Percentiles rank a stretch among this genome's conserved stretches.
Evolutionary conservation across 192 early-diverging fungal species (phyloP).

Genomic region (Rhizoclosmatium sp.): DNA sequence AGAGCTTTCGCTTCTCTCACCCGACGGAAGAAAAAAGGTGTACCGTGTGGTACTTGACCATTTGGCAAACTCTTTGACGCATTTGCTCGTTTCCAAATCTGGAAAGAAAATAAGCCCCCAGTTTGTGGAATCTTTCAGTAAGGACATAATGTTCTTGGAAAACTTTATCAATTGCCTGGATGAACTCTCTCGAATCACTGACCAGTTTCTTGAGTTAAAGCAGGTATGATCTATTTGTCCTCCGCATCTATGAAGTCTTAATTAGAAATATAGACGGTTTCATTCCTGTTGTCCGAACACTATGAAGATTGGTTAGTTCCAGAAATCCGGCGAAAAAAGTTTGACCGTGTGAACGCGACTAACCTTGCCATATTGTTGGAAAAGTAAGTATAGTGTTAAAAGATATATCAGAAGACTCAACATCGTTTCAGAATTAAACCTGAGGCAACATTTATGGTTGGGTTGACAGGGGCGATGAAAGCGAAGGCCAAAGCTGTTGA

Average conservation of each 20-base stretch:
- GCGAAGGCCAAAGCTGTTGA: slow-evolving; percentile 54
- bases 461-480: slow-evolving; percentile 53
- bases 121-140: slow-evolving; percentile 28
- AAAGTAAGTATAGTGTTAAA: slow-evolving; percentile 68
- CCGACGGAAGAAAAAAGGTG: slow-evolving; percentile 75
- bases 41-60: slow-evolving; percentile 45
- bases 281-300: slow-evolving; percentile 71
- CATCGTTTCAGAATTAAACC: slow-evolving; percentile 36
- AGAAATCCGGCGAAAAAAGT: slow-evolving; percentile 67
- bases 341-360: slow-evolving; percentile 66
- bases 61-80: slow-evolving; percentile 45
- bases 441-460: slow-evolving; percentile 49
- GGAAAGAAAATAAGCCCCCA: slow-evolving; percentile 66
- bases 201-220: slow-evolving; percentile 74
- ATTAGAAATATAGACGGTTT: slow-evolving; percentile 61
- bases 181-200: slow-evolving; percentile 62
- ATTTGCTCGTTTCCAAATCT: slow-evolving; percentile 64
- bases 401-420: background rate
- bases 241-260: background rate
- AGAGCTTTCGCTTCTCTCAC: slow-evolving; percentile 69
- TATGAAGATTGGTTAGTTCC: slow-evolving; percentile 80
- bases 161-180: slow-evolving; percentile 70
- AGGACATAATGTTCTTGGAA: slow-evolving; percentile 71
- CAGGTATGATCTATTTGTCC: slow-evolving; percentile 59
- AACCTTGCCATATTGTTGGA: slow-evolving; percentile 77